Evolutionary conservation across 2,329 filamentous ascomycete species (phyloP).

Genomic region (Trichoderma aggressivum): DNA sequence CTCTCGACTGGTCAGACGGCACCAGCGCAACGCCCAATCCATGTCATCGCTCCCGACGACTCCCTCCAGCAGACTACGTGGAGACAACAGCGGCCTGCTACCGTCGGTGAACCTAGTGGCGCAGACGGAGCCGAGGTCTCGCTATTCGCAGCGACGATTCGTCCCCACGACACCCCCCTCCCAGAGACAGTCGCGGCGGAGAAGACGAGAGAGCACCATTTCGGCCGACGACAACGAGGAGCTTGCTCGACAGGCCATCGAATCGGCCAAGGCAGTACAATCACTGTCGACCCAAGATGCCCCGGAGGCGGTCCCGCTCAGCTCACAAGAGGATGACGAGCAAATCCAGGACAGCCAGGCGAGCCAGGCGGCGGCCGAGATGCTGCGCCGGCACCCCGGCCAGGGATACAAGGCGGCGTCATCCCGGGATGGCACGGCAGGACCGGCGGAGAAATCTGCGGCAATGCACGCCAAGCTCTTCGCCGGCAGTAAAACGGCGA

Average conservation of each 20-base stretch:
- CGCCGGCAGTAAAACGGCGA: conserved; percentile 38
- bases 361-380: conserved; percentile 70
- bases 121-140: conserved; percentile 54
- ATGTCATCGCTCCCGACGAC: conserved; percentile 82
- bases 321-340: conserved; percentile 34
- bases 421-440: conserved; percentile 44
- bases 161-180: conserved; percentile 45
- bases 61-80: conserved; percentile 54
- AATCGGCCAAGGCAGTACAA: conserved; percentile 50
- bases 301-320: conserved; percentile 27
- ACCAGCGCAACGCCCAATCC: conserved; percentile 75
- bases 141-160: conserved; percentile 40
- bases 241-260: conserved; percentile 52
- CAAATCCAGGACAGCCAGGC: conserved; percentile 71
- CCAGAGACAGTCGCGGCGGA: conserved; percentile 48
- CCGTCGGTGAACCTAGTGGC: conserved; percentile 62
- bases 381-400: conserved; percentile 61
- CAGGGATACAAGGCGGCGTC: conserved; percentile 51
- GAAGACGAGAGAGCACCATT: conserved; percentile 82
- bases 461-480: conserved; percentile 52
- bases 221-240: conserved; percentile 64
- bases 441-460: conserved; percentile 43
- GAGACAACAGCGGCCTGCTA: conserved; percentile 50
- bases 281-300: conserved; percentile 29
- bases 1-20: conserved; percentile 54